Evolutionary conservation across 768 basidiomycete species (phyloP), one percentile per base, ranked within the genome.

Genomic region (Ephemerocybe angulata): DNA sequence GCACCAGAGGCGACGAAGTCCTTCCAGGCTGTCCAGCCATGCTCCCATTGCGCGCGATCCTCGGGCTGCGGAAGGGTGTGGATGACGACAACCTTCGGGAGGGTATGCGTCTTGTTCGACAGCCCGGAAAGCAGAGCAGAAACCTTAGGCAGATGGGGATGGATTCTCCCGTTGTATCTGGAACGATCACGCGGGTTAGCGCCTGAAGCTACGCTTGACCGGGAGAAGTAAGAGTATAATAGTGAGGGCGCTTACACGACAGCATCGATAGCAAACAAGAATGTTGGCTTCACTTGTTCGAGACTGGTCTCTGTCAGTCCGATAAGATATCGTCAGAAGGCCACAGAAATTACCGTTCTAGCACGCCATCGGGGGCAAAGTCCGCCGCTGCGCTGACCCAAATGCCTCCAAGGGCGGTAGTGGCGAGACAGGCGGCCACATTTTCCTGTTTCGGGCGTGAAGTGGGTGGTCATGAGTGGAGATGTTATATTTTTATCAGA

Each of bases 371-470:
- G 19, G 86, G 73, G n/a, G 86, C 90, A 68, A 92, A 91, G 68
- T 92, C 90, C 15, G 88, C 83, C 17, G 89, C 87, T 13, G 87
- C 88, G 62, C 83, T 85, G 41, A 89, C 88, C 86, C 88, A 93
- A 40, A 92, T 87, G n/a, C 78, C 88, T 43, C 85, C 89, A 49
- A 90, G 71, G 21, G 88, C 87, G 35, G 84, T 72, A 17, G 86
- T 76, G 6, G 87, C 87, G 25, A 89, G 78, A 66, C 82, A 86
- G 1, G 83, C 81, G 17, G 75, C 83, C 5, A 86, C 79, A 60
- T 83, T 87, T 72, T 88, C 87, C 86, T 88, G 61, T 22, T 41
- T 35, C 42, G 48, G 48, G 52, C 33, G 50, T 54, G 29, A 40
- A 58, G 52, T 62, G 43, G 33, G 57, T 35, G 60, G 43, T 43